These are phyloP conservation scores for Xylariaceae sp. DNA, from an alignment of 2,329 filamentous ascomycete genomes.

Conservation along the genomic window DNA sequence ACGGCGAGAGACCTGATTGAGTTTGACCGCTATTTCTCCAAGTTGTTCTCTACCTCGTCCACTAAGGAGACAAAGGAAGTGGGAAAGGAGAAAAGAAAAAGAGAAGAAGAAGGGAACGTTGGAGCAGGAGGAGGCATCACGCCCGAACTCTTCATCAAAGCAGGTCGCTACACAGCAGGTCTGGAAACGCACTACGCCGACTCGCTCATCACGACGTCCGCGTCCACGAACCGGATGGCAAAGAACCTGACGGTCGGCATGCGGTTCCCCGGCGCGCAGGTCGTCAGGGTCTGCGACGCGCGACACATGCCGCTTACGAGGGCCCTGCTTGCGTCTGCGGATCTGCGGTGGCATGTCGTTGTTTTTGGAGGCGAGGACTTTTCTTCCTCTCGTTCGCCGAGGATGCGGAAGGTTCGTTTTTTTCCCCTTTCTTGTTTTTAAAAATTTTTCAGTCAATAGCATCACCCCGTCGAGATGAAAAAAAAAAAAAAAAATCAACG, in stretches of 20 bases:
- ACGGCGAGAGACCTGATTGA: conserved; percentile 54
- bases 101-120: no score
- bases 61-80: conserved; percentile 6
- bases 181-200: conserved; percentile 50
- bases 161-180: conserved; percentile 55
- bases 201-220: conserved; percentile 39
- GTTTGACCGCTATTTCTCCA: conserved; percentile 51
- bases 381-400: conserved; percentile 23
- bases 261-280: conserved; percentile 52
- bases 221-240: conserved; percentile 35
- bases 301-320: conserved; percentile 49
- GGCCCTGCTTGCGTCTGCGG: conserved; percentile 43
- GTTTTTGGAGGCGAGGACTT: conserved; percentile 49
- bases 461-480: no score
- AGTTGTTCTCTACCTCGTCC: conserved; percentile 44
- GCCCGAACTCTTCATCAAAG: conserved; percentile 46
- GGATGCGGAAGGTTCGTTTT: conserved; percentile 26
- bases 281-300: conserved; percentile 56
- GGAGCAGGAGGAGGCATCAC: conserved; percentile 34
- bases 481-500: no score
- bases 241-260: conserved; percentile 44
- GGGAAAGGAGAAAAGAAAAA: no score
- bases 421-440: neutral
- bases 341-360: conserved; percentile 40
- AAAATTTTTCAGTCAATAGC: neutral